Evolutionary conservation across 2,329 filamentous ascomycete species (phyloP).

Genomic region (Aureobasidium subglaciale): DNA sequence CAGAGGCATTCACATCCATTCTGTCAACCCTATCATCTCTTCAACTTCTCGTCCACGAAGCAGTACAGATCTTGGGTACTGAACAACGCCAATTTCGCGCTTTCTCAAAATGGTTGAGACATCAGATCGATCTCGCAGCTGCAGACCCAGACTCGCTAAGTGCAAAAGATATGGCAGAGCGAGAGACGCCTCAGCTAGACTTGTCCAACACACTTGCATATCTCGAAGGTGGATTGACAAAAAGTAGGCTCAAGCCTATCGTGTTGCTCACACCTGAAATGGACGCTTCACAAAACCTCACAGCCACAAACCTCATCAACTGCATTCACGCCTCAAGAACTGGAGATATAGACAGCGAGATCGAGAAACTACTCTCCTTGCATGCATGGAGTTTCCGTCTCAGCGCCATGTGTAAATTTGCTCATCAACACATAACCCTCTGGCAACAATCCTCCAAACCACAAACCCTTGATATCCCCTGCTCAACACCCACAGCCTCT

Average conservation of each 20-base stretch:
- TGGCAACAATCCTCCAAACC: slow-evolving; percentile 8
- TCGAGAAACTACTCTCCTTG: background rate
- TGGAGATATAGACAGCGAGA: background rate
- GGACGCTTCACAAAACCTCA: background rate
- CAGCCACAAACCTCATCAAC: background rate
- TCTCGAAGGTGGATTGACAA: slow-evolving; percentile 62
- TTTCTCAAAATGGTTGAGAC: slow-evolving; percentile 78
- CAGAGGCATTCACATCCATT: slow-evolving; percentile 34
- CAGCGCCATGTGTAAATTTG: background rate
- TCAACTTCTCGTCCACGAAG: slow-evolving; percentile 65
- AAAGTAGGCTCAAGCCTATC: slow-evolving; percentile 49
- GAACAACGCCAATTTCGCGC: slow-evolving; percentile 70
- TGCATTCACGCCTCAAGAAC: background rate
- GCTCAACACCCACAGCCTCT: background rate
- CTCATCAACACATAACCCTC: background rate
- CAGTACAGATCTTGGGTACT: slow-evolving; percentile 62
- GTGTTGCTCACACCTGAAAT: background rate
- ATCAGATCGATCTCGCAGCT: slow-evolving; percentile 72
- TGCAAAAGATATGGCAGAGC: slow-evolving; percentile 66
- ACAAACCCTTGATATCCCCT: background rate
- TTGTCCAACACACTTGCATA: slow-evolving; percentile 67
- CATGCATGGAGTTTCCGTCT: background rate
- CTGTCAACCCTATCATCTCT: slow-evolving; percentile 68
- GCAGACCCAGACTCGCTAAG: slow-evolving; percentile 53
- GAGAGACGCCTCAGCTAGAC: slow-evolving; percentile 66